Base-by-base conservation (phyloP, 2,329 filamentous ascomycete genomes). In the Lasiodiplodia citricola region DNA sequence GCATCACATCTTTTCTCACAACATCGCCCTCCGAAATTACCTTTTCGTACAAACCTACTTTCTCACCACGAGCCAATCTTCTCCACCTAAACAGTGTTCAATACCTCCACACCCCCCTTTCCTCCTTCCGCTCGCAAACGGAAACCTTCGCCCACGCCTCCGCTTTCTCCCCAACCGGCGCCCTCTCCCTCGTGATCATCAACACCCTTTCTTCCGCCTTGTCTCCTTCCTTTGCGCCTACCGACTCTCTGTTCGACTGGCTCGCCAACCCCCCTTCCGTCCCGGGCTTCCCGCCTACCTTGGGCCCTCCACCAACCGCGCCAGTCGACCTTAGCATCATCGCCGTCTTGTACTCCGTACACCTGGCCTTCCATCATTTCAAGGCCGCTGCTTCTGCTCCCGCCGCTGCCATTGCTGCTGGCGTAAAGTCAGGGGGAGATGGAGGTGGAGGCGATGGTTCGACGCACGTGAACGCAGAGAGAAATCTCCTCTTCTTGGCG, bases 331-430 rank as follows among this genome's bases (percentile, higher is more conserved):
- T 76, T 5, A 76, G 76, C 56, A 63, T 77, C 7, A 73, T 67
- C 3, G 77, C 73, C 5, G 68, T 73, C 7, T 77, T 73, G 67
- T 75, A 75, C 67, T 73, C 73, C 11, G 69, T 73, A 14, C 71
- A 75, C 47, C 74, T 79, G 13, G 75, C 77, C 1, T 66, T 77
- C 1, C 79, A 81, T 71, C 79, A 82, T 70, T 68, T 68, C 66
- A 57, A 57, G 18, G 31, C 60, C 21, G 35, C 38, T 23, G n/a
- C 44, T 13, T 70, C 71, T 67, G 63, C 68, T 35, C 8, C 60
- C 21, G 35, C 38, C 16, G n/a, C 56, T 13, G 69, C 71, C 67
- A 62, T 66, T 28, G 44, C 2, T 47, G 44, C 6, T 47, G 44
- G 44, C 7, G 18, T 10, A n/a, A 47, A 47, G 4, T 8, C 44